Base-by-base conservation (phyloP, 2,329 filamentous ascomycete species). In the Rhexocercosporidium sp. region DNA sequence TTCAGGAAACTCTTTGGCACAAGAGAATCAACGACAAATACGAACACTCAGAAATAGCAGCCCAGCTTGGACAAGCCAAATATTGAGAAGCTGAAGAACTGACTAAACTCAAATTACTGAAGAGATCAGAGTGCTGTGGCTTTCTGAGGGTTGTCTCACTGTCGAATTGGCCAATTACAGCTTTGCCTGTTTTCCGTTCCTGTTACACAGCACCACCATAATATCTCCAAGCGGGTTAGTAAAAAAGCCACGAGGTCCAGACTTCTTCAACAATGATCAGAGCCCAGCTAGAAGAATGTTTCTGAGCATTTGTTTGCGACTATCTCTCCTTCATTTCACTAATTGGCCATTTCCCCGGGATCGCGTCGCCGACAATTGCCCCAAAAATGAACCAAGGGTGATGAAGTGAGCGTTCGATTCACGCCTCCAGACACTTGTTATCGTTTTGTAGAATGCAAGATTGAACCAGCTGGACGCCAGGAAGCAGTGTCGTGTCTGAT, bases 91-190 rank as follows among this genome's bases (percentile, higher is more conserved):
- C n/a, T 34, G 29, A 37, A 16, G n/a, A 14, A 20, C 14, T 3
- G 31, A 22, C 31, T 18, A 20, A 56, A 22, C 6, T 9, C 53
- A 16, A 27, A 53, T 31, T n/a, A 18, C 49, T 29, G 14, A 53
- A n/a, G 49, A 31, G 18, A 53, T 7, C n/a, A 56, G 53, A 34
- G 34, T 39, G 53, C n/a, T 57, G 56, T 44, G 56, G 56, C 56
- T 59, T 59, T 12, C 4, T 51, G 20, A 37, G 11, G 31, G 53
- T 31, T 44, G 34, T 12, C 37, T 59, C 34, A 27, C 44, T 37
- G 34, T 29, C 16, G 37, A 27, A 44, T 39, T 59, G 56, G 14
- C 56, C 37, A 59, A 59, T 59, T 20, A n/a, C 12, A 44, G 3
- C 12, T 14, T 8, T 39, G 20, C 37, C 25, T 39, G 25, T 20